These are phyloP conservation scores for Ilex aquifolium DNA, from an alignment of 257 asterid species.

Conservation along the genomic window DNA sequence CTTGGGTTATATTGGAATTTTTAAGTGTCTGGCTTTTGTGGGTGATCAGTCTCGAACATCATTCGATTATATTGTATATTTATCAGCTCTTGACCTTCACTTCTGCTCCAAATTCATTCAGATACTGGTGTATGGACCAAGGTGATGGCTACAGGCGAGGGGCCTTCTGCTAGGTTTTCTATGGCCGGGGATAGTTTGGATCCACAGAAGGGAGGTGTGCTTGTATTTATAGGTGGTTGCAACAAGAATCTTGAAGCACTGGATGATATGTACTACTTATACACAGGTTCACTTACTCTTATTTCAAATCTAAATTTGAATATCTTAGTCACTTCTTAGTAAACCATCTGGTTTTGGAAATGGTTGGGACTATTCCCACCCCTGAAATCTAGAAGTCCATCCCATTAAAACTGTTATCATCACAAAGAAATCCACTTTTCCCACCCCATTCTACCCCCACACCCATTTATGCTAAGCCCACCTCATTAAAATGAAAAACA, in stretches of 20 bases:
- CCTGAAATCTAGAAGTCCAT: background rate
- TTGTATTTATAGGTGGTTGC: slow-evolving; percentile 90
- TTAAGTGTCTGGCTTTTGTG: no score
- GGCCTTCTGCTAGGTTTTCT: slow-evolving; percentile 92
- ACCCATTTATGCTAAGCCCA: no score
- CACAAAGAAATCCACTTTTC: no score
- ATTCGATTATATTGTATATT: no score
- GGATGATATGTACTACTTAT: slow-evolving; percentile 77
- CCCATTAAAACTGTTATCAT: background rate
- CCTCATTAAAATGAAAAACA: no score
- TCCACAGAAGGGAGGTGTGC: slow-evolving; percentile 82
- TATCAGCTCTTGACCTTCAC: background rate
- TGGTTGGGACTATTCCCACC: background rate
- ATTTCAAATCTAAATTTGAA: background rate
- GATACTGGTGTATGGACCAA: slow-evolving; percentile 79
- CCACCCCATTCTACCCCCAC: no score
- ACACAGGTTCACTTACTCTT: slow-evolving; percentile 53
- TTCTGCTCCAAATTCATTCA: slow-evolving; percentile 21
- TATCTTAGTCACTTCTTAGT: background rate
- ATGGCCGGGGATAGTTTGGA: slow-evolving; percentile 90
- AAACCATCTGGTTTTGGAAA: background rate
- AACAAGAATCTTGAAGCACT: slow-evolving; percentile 91
- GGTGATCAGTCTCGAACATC: background rate
- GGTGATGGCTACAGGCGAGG: slow-evolving; percentile 59
- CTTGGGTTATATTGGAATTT: no score